Evolutionary conservation across 2,329 filamentous ascomycete species (phyloP).

Genomic region (Xylariales sp.): DNA sequence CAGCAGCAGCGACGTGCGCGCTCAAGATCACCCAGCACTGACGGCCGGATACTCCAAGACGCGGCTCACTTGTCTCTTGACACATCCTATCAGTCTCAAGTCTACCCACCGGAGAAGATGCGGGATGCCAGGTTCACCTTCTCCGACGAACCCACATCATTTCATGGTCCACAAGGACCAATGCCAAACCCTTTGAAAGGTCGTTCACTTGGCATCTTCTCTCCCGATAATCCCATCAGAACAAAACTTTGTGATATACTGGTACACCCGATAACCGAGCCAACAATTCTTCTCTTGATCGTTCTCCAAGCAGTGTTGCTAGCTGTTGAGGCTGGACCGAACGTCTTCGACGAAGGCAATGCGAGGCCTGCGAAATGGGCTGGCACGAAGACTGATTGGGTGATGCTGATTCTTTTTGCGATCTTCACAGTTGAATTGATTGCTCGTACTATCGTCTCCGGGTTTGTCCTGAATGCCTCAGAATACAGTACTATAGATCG

Average conservation of each 20-base stretch:
- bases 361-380: conserved; percentile 60
- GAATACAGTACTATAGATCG: conserved; percentile 91
- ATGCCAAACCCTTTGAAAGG: conserved; percentile 77
- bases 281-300: conserved; percentile 80
- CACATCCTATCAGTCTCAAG: conserved; percentile 48
- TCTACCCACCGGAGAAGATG: conserved; percentile 43
- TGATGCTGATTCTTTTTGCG: conserved; percentile 75
- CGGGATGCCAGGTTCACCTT: conserved; percentile 27
- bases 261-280: conserved; percentile 82
- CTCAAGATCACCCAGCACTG: conserved; percentile 50
- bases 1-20: conserved; percentile 59
- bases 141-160: conserved; percentile 18
- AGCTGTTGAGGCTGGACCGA: conserved; percentile 72
- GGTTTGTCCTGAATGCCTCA: conserved; percentile 81
- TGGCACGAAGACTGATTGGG: conserved; percentile 66
- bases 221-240: conserved; percentile 70
- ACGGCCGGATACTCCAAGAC: conserved; percentile 42
- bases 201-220: conserved; percentile 79
- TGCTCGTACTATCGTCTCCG: conserved; percentile 85
- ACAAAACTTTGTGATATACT: conserved; percentile 75
- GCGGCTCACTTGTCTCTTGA: conserved; percentile 42
- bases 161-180: conserved; percentile 28
- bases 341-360: conserved; percentile 61
- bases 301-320: conserved; percentile 84
- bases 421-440: conserved; percentile 85